Evolutionary conservation across 208 protist genomes (phyloP).

Genomic region (Leishmania gerbilli): DNA sequence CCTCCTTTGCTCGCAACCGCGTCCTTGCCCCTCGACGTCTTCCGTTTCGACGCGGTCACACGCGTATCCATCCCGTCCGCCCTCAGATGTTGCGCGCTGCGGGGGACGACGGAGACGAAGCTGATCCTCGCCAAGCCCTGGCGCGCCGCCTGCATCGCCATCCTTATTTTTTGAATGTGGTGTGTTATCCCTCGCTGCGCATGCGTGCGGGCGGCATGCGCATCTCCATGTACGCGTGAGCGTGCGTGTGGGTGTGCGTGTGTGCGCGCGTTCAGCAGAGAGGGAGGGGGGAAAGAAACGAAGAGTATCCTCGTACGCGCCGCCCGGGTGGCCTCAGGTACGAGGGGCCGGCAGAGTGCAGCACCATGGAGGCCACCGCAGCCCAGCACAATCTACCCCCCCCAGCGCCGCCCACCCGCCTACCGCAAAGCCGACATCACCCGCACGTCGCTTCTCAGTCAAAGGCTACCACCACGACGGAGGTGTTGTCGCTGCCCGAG

Average conservation of each 20-base stretch:
- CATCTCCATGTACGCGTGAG: background rate
- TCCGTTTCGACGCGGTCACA: background rate
- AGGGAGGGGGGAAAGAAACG: background rate
- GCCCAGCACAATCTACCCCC: background rate
- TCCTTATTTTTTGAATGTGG: background rate
- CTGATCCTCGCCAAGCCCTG: background rate
- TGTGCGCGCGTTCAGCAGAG: background rate
- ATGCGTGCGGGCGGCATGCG: background rate
- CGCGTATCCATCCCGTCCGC: background rate
- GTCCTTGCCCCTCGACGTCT: too few species aligned
- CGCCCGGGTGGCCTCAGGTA: too few species aligned
- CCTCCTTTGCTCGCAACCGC: background rate
- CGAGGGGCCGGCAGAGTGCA: too few species aligned
- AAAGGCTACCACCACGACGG: conserved; percentile 51
- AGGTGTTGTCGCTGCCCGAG: conserved; percentile 56
- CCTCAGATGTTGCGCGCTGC: too few species aligned
- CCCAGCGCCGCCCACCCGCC: background rate
- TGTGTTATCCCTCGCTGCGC: too few species aligned
- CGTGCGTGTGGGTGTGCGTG: background rate
- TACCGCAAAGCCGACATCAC: background rate
- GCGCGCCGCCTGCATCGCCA: background rate
- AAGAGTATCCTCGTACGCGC: background rate
- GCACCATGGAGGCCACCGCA: background rate
- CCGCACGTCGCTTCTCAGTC: background rate
- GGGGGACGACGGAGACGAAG: background rate